Percentiles rank a stretch among this genome's conserved stretches.
Evolutionary conservation across 192 early-diverging fungal genomes (phyloP).

Genomic region (Podila verticillata): DNA sequence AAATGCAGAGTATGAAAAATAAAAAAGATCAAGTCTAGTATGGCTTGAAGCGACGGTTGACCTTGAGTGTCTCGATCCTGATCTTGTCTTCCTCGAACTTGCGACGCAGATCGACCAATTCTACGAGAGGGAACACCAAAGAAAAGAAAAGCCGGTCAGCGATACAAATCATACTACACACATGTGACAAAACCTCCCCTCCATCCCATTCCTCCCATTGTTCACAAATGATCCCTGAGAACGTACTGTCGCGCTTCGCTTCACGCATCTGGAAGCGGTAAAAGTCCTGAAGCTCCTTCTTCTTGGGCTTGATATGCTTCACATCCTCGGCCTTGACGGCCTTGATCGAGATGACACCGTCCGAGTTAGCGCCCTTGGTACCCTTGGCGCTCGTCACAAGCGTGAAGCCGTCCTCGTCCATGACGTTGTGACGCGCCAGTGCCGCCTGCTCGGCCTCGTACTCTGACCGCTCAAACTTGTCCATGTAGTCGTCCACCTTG

Average conservation of each 20-base stretch:
- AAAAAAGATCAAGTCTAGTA: constrained; percentile 63
- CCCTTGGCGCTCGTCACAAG: constrained; percentile 81
- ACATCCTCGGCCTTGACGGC: constrained; percentile 61
- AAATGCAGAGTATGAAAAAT: not conserved
- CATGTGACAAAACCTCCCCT: too few species aligned
- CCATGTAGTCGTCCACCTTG: constrained; percentile 79
- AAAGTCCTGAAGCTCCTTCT: constrained; percentile 72
- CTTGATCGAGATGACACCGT: constrained; percentile 71
- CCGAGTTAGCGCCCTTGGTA: constrained; percentile 70
- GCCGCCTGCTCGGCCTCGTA: constrained; percentile 72
- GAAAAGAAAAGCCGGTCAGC: not conserved
- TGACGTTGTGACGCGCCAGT: constrained; percentile 74
- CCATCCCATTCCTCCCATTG: too few species aligned
- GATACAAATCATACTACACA: not conserved
- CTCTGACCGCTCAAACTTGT: constrained; percentile 81
- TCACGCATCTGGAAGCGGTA: constrained; percentile 97
- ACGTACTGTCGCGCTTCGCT: constrained; percentile 85
- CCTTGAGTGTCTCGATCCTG: constrained; percentile 82
- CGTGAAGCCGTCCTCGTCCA: constrained; percentile 95
- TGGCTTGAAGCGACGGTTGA: constrained; percentile 84
- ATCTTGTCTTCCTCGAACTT: constrained; percentile 47
- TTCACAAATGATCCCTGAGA: too few species aligned
- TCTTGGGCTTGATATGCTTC: constrained; percentile 23
- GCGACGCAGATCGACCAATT: not conserved
- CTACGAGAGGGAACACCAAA: not conserved